Base-by-base conservation (phyloP, 1,284 basidiomycete genomes). In the Mycena sp. region DNA sequence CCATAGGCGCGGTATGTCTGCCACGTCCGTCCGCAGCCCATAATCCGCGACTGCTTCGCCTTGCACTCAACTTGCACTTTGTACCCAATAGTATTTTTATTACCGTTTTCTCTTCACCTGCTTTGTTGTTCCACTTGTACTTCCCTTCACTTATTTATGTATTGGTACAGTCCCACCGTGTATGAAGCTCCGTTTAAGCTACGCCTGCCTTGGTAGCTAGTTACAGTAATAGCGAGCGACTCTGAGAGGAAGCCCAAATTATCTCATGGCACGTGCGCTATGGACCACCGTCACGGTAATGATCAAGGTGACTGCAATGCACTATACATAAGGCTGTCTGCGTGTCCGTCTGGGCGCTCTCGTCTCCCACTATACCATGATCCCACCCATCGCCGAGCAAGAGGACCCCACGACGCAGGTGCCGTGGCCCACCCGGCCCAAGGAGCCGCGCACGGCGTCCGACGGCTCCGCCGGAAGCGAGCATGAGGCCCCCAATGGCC, bases 331-430 rank as follows among this genome's bases (percentile, higher is more conserved):
- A 64, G 62, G 62, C 57, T 26, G 32, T 28, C 28, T 58, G 58
- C 38, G 25, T 45, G 23, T 23, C 7, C 10, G 30, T 17, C 32
- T 30, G 28, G 40, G 56, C 55, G 44, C 44, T 58, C 45, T 43
- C 52, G 28, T 58, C 12, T 48, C 44, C 44, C 30, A 17, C 55
- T 21, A 43, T 41, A 81, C 81, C 76, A 81, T 88, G 72, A 84
- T 88, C 72, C 83, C 86, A 54, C 80, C 85, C 64, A 78, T 81
- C 69, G 78, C 81, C 19, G 86, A 88, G 72, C 88, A 91, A 74
- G 85, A 88, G 32, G 82, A 92, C 73, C 88, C 89, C 12, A 91
- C 89, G 1, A 88, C 86, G 11, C 91, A 91, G 74, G 87, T 92
- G 53, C 75, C 91, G 40, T 93, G 91, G 91, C 91, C 91, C 37